Percentiles rank a stretch among this genome's conserved stretches.
These are phyloP conservation scores for Penicillium bovifimosum DNA, from an alignment of 495 filamentous ascomycete genomes.

Conservation along the genomic window DNA sequence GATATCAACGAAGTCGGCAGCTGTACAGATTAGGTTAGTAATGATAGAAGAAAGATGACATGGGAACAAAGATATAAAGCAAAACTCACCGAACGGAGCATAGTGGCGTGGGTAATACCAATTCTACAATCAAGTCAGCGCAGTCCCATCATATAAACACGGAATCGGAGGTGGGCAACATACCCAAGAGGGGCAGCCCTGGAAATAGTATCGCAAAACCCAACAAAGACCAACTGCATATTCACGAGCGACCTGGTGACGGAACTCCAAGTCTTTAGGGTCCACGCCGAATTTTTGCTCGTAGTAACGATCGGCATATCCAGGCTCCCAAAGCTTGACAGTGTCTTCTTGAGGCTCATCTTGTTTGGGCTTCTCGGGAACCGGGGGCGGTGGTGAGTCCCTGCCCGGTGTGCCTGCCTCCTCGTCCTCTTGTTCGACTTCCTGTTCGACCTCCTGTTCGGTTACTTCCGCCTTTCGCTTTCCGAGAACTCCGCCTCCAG, in stretches of 20 bases:
- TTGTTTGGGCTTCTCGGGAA: constrained; percentile 34
- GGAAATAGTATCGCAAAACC: constrained; percentile 97
- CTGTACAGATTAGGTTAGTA: constrained; percentile 21
- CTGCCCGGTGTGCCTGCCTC: constrained; percentile 53
- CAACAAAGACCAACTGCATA: constrained; percentile 98
- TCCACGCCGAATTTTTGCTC: constrained; percentile 93
- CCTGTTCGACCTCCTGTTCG: constrained; percentile 48
- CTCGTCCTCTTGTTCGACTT: constrained; percentile 54
- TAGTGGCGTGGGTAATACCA: constrained; percentile 99
- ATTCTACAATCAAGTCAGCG: constrained; percentile 41
- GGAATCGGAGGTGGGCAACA: neutral
- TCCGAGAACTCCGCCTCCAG: constrained; percentile 47
- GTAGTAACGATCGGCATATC: constrained; percentile 94
- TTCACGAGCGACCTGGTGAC: constrained; percentile 81
- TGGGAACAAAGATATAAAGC: constrained; percentile 46
- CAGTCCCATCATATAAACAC: neutral
- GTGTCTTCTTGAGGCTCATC: constrained; percentile 68
- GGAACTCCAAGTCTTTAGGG: constrained; percentile 74
- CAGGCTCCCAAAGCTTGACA: constrained; percentile 89
- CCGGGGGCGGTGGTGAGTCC: constrained; percentile 40
- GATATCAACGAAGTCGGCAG: constrained; percentile 87
- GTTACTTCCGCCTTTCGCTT: constrained; percentile 60
- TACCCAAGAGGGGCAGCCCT: constrained; percentile 85
- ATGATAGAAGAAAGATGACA: neutral
- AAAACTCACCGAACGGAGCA: constrained; percentile 44